Conservation (phyloP, 2,329 filamentous ascomycete species). For the Colletotrichum agaves region DNA sequence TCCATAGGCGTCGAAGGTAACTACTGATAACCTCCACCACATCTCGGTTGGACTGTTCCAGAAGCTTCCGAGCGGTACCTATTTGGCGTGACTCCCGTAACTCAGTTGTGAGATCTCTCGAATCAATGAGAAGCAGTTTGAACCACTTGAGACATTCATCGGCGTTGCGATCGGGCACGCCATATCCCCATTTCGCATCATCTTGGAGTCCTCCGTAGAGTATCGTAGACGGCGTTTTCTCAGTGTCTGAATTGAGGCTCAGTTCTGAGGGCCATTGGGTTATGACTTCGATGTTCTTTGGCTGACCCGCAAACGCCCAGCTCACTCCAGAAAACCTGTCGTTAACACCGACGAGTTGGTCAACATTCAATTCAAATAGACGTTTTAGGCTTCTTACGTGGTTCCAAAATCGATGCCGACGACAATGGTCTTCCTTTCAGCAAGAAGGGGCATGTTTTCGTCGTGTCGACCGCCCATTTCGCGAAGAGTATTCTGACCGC, state of each 20-base stretch:
- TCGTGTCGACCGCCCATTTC: not conserved
- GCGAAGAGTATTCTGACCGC: not conserved
- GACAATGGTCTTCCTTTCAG: constrained; percentile 40
- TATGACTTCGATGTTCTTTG: constrained; percentile 45
- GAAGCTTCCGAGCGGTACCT: not conserved
- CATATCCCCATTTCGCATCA: constrained; percentile 47
- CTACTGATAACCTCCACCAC: constrained; percentile 44
- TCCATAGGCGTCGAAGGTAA: constrained; percentile 50
- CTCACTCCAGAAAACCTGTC: constrained; percentile 53
- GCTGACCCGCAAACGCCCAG: constrained; percentile 48
- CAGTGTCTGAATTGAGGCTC: constrained; percentile 41
- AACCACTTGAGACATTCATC: constrained; percentile 50
- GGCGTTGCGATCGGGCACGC: constrained; percentile 34
- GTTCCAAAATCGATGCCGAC: constrained; percentile 60
- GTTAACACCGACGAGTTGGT: not conserved
- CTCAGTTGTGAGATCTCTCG: constrained; percentile 42
- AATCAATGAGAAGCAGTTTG: constrained; percentile 52
- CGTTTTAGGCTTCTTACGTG: constrained; percentile 46
- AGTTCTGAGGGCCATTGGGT: constrained; percentile 45
- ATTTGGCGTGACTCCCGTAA: constrained; percentile 43
- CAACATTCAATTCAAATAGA: not conserved
- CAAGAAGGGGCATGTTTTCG: not conserved
- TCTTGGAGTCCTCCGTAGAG: constrained; percentile 9
- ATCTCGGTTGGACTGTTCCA: constrained; percentile 35
- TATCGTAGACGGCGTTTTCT: constrained; percentile 48